phyloP scores from a whole-genome alignment of 2,329 filamentous ascomycete genomes.

The Colletotrichum limetticola region DNA sequence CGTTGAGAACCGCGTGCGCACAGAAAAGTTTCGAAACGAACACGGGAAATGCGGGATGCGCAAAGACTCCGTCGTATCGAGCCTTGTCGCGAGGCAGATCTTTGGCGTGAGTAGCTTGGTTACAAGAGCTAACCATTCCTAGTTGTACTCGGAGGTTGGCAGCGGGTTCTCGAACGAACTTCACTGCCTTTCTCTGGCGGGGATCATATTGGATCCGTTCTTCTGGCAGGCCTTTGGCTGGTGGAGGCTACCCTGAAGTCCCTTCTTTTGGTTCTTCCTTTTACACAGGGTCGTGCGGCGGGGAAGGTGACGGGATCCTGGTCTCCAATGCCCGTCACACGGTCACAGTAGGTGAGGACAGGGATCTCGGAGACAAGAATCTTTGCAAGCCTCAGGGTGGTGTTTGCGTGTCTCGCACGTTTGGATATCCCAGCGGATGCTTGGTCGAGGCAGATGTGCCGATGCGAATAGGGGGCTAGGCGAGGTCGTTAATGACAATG shows the following conservation, averaged over 20 bases:
- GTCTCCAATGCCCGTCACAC: not conserved
- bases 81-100: constrained; percentile 11
- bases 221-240: constrained; percentile 18
- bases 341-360: constrained; percentile 10
- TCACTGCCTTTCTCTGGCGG: constrained; percentile 23
- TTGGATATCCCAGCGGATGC: constrained; percentile 7
- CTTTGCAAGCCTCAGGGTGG: constrained; percentile 6
- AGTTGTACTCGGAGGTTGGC: constrained; percentile 4
- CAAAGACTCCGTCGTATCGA: constrained; percentile 5
- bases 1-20: not conserved
- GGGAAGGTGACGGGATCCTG: constrained; percentile 20
- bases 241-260: constrained; percentile 31
- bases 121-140: not conserved
- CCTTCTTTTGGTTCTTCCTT: constrained; percentile 20
- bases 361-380: constrained; percentile 22
- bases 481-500: constrained; percentile 8
- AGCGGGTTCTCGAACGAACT: constrained; percentile 18
- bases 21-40: constrained; percentile 3
- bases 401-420: constrained; percentile 3
- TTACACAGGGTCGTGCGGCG: constrained; percentile 27
- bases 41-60: constrained; percentile 12
- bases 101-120: not conserved
- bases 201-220: constrained; percentile 17
- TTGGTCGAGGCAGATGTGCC: constrained; percentile 5
- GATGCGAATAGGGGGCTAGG: constrained; percentile 8